Conservation (phyloP, 2,329 filamentous ascomycete genomes). For the Esteya vermicola region DNA sequence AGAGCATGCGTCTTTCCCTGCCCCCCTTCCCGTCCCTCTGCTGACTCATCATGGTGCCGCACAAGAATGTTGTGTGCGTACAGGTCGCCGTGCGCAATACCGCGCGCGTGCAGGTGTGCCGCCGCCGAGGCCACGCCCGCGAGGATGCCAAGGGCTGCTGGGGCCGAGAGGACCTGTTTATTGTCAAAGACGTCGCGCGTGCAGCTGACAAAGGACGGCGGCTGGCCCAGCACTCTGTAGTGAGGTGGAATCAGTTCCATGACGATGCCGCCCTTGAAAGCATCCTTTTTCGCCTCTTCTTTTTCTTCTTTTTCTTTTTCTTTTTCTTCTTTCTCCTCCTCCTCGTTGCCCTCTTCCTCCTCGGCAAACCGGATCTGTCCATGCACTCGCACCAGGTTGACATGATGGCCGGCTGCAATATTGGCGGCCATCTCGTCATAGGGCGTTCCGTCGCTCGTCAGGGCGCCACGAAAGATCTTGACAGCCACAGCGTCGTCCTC, state of each 20-base stretch:
- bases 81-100: slow-evolving; percentile 30
- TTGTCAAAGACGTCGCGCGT: slow-evolving; percentile 27
- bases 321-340: slow-evolving; percentile 14
- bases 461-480: slow-evolving; percentile 32
- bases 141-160: slow-evolving; percentile 21
- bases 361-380: slow-evolving; percentile 20
- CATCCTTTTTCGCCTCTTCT: slow-evolving; percentile 12
- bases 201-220: slow-evolving; percentile 29
- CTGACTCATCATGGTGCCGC: neutral
- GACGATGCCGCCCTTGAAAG: slow-evolving; percentile 24
- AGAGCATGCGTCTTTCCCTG: slow-evolving; percentile 23
- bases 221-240: slow-evolving; percentile 27
- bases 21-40: neutral
- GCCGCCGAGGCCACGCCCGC: slow-evolving; percentile 25
- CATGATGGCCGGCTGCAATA: slow-evolving; percentile 28
- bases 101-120: slow-evolving; percentile 26
- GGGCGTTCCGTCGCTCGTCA: slow-evolving; percentile 31
- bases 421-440: slow-evolving; percentile 34
- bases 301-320: slow-evolving; percentile 18
- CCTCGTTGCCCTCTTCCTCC: slow-evolving; percentile 1
- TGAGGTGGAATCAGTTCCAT: slow-evolving; percentile 29
- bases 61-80: slow-evolving; percentile 33
- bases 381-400: slow-evolving; percentile 29
- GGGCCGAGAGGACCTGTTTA: slow-evolving; percentile 15
- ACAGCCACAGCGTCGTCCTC: slow-evolving; percentile 24